Conservation (phyloP, 768 basidiomycete genomes). For the Filobasidium wieringae region DNA sequence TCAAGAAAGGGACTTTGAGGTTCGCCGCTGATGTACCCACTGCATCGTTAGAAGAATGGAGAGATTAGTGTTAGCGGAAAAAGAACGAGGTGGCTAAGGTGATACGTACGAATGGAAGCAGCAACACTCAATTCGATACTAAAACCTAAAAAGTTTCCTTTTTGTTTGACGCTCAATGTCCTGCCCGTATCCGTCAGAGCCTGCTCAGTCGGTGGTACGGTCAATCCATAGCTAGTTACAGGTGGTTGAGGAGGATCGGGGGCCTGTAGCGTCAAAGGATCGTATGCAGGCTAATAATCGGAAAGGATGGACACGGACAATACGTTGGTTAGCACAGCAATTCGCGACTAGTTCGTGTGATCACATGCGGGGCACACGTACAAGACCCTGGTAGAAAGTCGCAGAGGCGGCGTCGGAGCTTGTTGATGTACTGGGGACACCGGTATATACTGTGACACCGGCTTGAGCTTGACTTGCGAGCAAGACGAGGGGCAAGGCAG, state of each 20-base stretch:
- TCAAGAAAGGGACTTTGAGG: slow-evolving; percentile 60
- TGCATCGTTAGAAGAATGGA: slow-evolving; percentile 22
- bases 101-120: slow-evolving; percentile 50
- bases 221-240: slow-evolving; percentile 13
- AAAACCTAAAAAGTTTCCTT: slow-evolving; percentile 60
- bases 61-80: background rate
- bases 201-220: slow-evolving; percentile 17
- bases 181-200: slow-evolving; percentile 1
- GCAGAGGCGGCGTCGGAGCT: background rate
- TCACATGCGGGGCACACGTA: too few relatives aligned
- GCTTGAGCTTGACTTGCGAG: background rate
- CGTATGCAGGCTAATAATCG: background rate
- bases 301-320: too few relatives aligned
- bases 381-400: background rate
- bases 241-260: slow-evolving; percentile 26
- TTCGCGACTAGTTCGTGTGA: too few relatives aligned
- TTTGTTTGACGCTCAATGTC: slow-evolving; percentile 41
- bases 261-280: slow-evolving; percentile 1
- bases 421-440: background rate
- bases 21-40: slow-evolving; percentile 37
- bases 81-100: background rate
- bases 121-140: slow-evolving; percentile 65
- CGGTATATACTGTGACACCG: background rate
- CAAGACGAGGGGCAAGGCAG: background rate
- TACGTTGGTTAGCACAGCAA: too few relatives aligned